Conservation (phyloP, 2,329 filamentous ascomycete species). For the Botrytis medusae region DNA sequence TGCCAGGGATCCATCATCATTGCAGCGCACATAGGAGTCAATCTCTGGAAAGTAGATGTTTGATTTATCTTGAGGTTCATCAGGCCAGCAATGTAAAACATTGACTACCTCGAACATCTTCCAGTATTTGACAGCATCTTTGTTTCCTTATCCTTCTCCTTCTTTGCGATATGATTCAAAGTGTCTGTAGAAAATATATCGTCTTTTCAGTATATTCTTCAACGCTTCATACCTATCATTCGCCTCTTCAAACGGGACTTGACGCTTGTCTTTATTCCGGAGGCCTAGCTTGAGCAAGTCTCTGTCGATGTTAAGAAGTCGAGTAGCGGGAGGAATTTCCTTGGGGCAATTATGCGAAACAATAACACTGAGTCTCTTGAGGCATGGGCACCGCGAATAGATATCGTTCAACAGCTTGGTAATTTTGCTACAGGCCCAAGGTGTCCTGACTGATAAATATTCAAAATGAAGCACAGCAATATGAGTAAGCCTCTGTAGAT, state of each 20-base stretch:
- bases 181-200: neutral
- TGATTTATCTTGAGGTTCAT: neutral
- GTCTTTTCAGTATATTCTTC: neutral
- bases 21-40: neutral
- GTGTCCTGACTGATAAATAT: neutral
- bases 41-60: neutral
- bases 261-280: neutral
- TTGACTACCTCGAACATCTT: neutral
- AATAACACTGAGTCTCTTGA: neutral
- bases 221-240: neutral
- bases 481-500: neutral
- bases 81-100: neutral
- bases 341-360: rapidly evolving
- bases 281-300: neutral
- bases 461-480: neutral
- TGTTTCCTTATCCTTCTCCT: neutral
- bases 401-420: neutral
- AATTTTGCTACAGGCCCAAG: neutral
- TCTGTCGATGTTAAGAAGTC: neutral
- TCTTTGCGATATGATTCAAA: neutral
- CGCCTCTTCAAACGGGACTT: neutral
- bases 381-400: neutral
- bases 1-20: neutral
- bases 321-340: neutral
- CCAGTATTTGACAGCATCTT: neutral